Evolutionary conservation across 2,329 filamentous ascomycete species (phyloP).

Genomic region (Nemania sp.): DNA sequence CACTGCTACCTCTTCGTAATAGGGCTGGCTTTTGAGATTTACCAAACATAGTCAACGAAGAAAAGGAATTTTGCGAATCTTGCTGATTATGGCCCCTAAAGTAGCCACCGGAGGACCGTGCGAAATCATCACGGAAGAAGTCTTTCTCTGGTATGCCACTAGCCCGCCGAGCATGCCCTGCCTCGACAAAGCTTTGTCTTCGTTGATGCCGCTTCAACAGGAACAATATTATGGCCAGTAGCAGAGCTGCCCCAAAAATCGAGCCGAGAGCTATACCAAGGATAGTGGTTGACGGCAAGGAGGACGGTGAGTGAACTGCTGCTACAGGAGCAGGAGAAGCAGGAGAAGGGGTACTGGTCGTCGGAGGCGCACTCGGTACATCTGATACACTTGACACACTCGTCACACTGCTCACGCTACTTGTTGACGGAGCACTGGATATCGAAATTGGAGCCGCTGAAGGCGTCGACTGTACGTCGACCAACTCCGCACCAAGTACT

Average conservation of each 20-base stretch:
- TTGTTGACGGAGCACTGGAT: constrained; percentile 30
- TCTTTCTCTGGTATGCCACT: constrained; percentile 58
- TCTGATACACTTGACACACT: no score
- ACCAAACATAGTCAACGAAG: constrained; percentile 67
- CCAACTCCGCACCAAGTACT: constrained; percentile 56
- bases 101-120: constrained; percentile 47
- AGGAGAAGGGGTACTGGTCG: constrained; percentile 27
- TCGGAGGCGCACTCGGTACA: constrained; percentile 12
- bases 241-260: constrained; percentile 71
- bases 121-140: constrained; percentile 45
- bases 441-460: constrained; percentile 41
- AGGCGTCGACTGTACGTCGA: constrained; percentile 41
- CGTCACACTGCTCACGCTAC: no score
- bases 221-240: constrained; percentile 74
- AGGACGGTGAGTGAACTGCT: constrained; percentile 23
- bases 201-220: constrained; percentile 65
- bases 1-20: constrained; percentile 59
- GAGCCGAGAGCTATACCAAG: constrained; percentile 81
- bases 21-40: constrained; percentile 54
- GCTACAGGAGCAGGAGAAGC: constrained; percentile 29
- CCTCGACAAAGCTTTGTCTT: constrained; percentile 55
- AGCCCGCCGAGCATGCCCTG: constrained; percentile 47
- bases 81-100: constrained; percentile 57
- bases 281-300: constrained; percentile 58
- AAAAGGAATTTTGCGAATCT: constrained; percentile 60